Base-by-base conservation (phyloP, 805 yeast genomes). In the Komagataella mondaviorum region DNA sequence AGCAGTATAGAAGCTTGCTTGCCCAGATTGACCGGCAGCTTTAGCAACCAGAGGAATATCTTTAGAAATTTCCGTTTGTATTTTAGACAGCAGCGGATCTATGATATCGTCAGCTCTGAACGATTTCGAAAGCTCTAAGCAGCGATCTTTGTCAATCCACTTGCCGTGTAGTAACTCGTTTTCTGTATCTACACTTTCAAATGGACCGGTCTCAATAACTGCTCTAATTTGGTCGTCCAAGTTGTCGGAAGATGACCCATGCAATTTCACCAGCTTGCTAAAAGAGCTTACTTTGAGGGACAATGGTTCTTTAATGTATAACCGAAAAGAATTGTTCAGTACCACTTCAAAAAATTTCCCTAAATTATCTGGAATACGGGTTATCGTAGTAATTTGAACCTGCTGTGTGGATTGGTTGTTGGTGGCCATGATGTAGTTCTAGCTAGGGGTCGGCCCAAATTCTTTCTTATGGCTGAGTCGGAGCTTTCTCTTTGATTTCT, bases 201-300 rank as follows among this genome's bases (percentile, higher is more conserved):
- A 20, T n/a, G 18, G 49, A 18, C 49, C 51, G 8, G 18, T 36
- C 8, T 50, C 51, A 14, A 45, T 23, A 4, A 30, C 39, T 30
- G 39, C 39, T 14, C 39, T 30, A 30, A 30, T 30, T 10, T 30
- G 39, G 5, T 51, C 51, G n/a, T 48, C 51, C 23, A 51, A 18
- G 24, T 49, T 51, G 44, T 47, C 24, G 6, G 46, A 49, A 6
- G 51, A 47, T 6, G 52, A 51, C 24, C 46, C 23, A 49, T 7
- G 47, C 52, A 45, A 39, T 16, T 43, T 43, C 12, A 18, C 23
- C 30, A 23, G 49, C 20, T 43, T 22, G 45, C n/a, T 48, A 23
- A 48, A 22, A 30, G 23, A 22, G 30, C 30, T 20, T 7, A 16
- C 30, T n/a, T 46, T 16, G 17, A 16, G 14, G 4, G 48, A 17